Base-by-base conservation (phyloP, 345 rosid genomes). In the Populus alba region DNA sequence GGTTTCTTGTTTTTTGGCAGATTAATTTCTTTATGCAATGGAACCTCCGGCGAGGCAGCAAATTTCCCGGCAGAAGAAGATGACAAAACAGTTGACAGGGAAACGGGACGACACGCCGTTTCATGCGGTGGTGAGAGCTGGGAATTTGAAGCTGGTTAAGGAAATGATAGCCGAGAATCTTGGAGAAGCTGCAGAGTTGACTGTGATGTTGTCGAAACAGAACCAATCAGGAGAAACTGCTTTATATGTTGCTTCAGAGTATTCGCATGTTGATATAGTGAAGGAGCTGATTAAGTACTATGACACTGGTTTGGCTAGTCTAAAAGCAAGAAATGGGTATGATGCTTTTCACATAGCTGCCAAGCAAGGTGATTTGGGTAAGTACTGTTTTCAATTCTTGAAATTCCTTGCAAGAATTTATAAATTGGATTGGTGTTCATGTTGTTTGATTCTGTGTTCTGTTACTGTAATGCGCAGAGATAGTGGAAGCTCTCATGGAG, bases 311-410 rank as follows among this genome's bases (percentile, higher is more conserved):
- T 79, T 83, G 78, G 97, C 99, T n/a, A 87, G 75, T 69, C 77
- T 86, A 39, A 93, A 87, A 82, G 97, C 99, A 7, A 88, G 86
- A 78, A 93, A 93, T 69, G 94, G 98, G 20, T 92, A 79, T 68
- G 99, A 95, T 79, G 93, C 99, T 22, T 93, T 93, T 77, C 98
- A 93, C 70, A 81, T 92, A 74, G 99, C 98, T 81, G 94, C 98
- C 55, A 93, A 91, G 89, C 92, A 89, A 81, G 99, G 98, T 38
- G 25, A 90, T 68, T 83, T 93, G 71, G 87, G 99, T 93, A 79
- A 80, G 89, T 66, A 59, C 6, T 9, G 75, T 82, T 71, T 49
- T 45, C 62, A 27, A 3, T 9, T 71, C 65, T 59, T 9, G 6
- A 23, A n/a, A 59, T 23, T 23, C 27, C 65, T 59, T n/a, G 65